Percentiles rank a stretch among this genome's conserved stretches.
These are phyloP conservation scores for Colletotrichum sp. DNA, from an alignment of 2,329 filamentous ascomycete genomes.

Conservation along the genomic window DNA sequence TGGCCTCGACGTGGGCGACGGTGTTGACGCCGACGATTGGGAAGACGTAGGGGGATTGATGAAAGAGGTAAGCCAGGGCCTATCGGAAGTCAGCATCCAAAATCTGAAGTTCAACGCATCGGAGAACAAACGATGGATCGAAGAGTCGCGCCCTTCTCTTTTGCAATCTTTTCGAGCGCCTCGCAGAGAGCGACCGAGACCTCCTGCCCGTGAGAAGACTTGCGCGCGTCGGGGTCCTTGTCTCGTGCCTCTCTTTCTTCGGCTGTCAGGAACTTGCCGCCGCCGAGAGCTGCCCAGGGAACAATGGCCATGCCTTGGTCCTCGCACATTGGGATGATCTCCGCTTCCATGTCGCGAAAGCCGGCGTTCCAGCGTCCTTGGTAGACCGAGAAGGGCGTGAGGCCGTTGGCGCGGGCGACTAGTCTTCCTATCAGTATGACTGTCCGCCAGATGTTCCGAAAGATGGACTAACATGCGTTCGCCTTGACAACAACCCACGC, in stretches of 20 bases:
- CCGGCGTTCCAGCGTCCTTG: constrained; percentile 41
- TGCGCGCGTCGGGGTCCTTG: background rate
- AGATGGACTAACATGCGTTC: constrained; percentile 31
- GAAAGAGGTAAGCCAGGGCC: constrained; percentile 66
- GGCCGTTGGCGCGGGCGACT: constrained; percentile 34
- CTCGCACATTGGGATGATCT: constrained; percentile 46
- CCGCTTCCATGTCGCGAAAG: constrained; percentile 41
- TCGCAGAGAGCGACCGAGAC: background rate
- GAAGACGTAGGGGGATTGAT: constrained; percentile 64
- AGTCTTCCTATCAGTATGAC: background rate
- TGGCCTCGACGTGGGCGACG: constrained; percentile 65
- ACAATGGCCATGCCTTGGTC: constrained; percentile 54
- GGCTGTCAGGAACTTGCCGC: constrained; percentile 51
- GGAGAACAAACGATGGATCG: background rate
- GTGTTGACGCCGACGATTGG: constrained; percentile 67
- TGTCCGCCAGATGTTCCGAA: accelerated
- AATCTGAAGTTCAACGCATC: background rate
- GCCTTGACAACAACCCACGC: constrained; percentile 42
- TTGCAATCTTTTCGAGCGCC: constrained; percentile 13
- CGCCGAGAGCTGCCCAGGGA: constrained; percentile 65
- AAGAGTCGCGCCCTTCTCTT: background rate
- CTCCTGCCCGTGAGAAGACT: background rate
- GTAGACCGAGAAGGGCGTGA: constrained; percentile 40
- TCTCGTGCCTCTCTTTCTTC: constrained; percentile 32
- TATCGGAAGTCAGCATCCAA: background rate